Evolutionary conservation across 1,284 basidiomycete species (phyloP).

Genomic region (Ceratobasidium sp.): DNA sequence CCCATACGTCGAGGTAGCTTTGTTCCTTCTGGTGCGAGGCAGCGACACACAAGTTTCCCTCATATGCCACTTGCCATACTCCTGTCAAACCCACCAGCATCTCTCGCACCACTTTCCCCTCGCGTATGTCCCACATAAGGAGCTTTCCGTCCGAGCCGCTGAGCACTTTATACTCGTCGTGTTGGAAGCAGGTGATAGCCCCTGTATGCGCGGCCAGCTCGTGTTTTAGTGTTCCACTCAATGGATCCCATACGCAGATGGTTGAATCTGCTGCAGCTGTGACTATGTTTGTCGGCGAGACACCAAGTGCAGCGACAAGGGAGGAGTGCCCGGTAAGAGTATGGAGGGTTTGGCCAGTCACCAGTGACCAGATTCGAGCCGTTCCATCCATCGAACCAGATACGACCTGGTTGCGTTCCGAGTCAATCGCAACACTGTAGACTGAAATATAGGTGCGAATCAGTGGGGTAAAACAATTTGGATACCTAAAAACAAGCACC

Average conservation of each 20-base stretch:
- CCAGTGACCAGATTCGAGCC: conserved; percentile 87
- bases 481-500: conserved; percentile 60
- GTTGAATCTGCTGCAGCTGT: conserved; percentile 95
- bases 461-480: neutral
- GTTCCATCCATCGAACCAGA: conserved; percentile 96
- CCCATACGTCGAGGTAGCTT: conserved; percentile 87
- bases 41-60: conserved; percentile 89
- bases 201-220: conserved; percentile 88
- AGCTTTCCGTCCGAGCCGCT: conserved; percentile 92
- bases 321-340: conserved; percentile 88
- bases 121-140: conserved; percentile 94
- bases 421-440: conserved; percentile 89
- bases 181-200: conserved; percentile 96
- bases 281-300: conserved; percentile 87
- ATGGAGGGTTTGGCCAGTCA: conserved; percentile 80
- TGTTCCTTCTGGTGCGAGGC: conserved; percentile 85
- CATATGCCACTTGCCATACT: conserved; percentile 96
- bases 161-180: conserved; percentile 94
- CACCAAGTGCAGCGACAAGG: conserved; percentile 83
- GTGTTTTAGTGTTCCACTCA: conserved; percentile 79
- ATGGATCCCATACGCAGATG: conserved; percentile 92
- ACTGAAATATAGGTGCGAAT: conserved; percentile 61
- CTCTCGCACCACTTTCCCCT: conserved; percentile 84
- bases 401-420: conserved; percentile 84
- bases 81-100: conserved; percentile 86